phyloP scores from a whole-genome alignment of 306 rosid species.

The peach (Prunus persica) region Prunus_persica_NCBIv2 NC_034014.1:23335001-23335500 shows the following conservation, averaged over 20 bases:
- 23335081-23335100: neutral
- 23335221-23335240: no score
- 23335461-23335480: neutral
- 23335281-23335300: neutral
- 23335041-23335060: neutral
- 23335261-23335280: neutral
- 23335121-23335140: neutral
- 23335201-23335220: neutral
- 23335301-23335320: neutral
- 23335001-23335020: neutral
- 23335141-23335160: neutral
- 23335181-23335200: neutral
- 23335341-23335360: neutral
- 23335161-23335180: neutral
- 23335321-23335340: neutral
- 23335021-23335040: neutral
- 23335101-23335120: neutral
- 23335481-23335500: neutral
- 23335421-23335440: neutral
- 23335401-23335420: neutral
- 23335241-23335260: neutral
- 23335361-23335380: neutral
- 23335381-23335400: neutral
- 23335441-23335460: neutral
- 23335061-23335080: neutral